Base-by-base conservation (phyloP, 2,329 filamentous ascomycete species). In the Ophiostoma angusticollis region DNA sequence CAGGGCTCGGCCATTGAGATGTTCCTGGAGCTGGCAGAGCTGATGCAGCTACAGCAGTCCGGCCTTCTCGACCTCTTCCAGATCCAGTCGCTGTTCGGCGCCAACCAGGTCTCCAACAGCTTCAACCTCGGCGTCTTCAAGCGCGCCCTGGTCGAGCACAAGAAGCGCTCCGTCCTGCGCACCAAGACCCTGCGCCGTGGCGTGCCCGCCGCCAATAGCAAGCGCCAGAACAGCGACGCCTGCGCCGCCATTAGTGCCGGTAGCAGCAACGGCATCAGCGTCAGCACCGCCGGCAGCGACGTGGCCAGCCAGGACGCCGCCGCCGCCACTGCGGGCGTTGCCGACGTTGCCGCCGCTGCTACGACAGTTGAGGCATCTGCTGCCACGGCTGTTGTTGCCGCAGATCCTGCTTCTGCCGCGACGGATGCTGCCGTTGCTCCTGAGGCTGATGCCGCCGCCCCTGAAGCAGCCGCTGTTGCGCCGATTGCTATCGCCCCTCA, bases 21-120 rank as follows among this genome's bases (percentile, higher is more conserved):
- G 35, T 56, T 58, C 44, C 43, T 57, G 16, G 49, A 56, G 49
- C 50, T 57, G 12, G 52, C 52, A 6, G 49, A 57, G 51, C 46
- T 57, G 9, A 46, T 50, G 45, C 48, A 57, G 44, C 48, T 57
- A 16, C 40, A 54, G 47, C 44, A 51, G 43, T 47, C 53, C 2
- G 53, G 52, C 9, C 51, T 57, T 6, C 30, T 56, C 34, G 50
- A 49, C 40, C 29, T 50, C n/a, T 37, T 40, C 7, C 48, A 52
- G 21, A 47, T 55, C 8, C 51, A 54, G 41, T 44, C 41, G n/a
- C 44, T 58, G 12, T 52, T 58, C 42, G 47, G 50, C 40, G 45
- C 39, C 35, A 52, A 49, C 32, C 40, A 47, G 14, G 38, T 50
- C 16, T 42, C 49, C 36, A 46, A 45, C 32, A 44, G 47, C 23